These are phyloP conservation scores for Penicillium arizonense DNA, from an alignment of 495 filamentous ascomycete genomes.

Conservation along the genomic window DNA sequence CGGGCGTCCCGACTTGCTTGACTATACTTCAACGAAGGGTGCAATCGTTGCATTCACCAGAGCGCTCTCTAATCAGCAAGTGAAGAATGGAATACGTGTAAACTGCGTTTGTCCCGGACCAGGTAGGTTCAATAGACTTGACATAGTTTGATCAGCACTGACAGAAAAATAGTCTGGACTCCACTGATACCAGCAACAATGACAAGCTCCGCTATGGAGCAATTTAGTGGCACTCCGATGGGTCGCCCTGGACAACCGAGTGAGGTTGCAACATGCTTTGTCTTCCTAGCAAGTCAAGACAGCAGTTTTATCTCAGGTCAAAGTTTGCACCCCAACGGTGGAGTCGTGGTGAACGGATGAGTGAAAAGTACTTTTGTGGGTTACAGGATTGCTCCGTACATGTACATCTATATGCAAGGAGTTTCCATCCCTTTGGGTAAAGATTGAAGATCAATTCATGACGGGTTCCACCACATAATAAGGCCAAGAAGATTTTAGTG, in stretches of 20 bases:
- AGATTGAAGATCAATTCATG: too few species aligned
- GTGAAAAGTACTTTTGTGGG: too few species aligned
- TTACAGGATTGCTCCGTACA: too few species aligned
- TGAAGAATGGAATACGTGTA: constrained; percentile 70
- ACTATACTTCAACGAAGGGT: constrained; percentile 82
- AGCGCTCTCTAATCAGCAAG: constrained; percentile 71
- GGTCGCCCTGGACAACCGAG: constrained; percentile 73
- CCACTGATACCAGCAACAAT: constrained; percentile 77
- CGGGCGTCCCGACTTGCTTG: constrained; percentile 75
- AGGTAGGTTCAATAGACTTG: background rate
- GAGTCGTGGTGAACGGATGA: constrained; percentile 55
- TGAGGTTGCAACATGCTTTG: constrained; percentile 78
- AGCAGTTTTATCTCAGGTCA: constrained; percentile 60
- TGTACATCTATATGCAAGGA: too few species aligned
- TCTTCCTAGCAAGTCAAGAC: constrained; percentile 74
- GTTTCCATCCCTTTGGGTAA: too few species aligned
- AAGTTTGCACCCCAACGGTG: constrained; percentile 66
- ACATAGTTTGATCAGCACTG: background rate
- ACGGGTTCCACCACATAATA: too few species aligned
- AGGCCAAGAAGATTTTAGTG: too few species aligned
- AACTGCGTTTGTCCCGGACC: constrained; percentile 73
- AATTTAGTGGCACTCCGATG: constrained; percentile 71
- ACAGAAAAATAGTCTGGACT: constrained; percentile 61
- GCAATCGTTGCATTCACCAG: constrained; percentile 80
- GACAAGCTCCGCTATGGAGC: constrained; percentile 62